Base-by-base conservation (phyloP, 106 monocot species). In the Apostasia ramifera region DNA sequence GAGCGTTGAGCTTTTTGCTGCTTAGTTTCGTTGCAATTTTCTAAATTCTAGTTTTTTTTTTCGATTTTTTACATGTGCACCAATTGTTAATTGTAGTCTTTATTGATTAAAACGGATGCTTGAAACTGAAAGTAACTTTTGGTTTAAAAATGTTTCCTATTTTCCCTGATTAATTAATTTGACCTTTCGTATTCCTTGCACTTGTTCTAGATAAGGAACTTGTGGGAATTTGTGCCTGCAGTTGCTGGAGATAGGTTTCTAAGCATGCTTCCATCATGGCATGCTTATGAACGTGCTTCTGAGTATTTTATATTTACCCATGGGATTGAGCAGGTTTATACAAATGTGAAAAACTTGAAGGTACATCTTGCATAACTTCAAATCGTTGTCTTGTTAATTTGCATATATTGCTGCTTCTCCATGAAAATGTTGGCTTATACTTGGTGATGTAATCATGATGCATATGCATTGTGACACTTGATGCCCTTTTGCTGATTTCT, bases 261-360 rank as follows among this genome's bases (percentile, higher is more conserved):
- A 56, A 97, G 92, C 79, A 84, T 97, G 73, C 86, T 97, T 74
- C 95, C 95, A 70, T 71, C 95, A 62, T 97, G 95, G 95, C 95
- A 97, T 92, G 86, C 86, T 13, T 97, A 97, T 81, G 92, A 97
- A 63, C 92, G 95, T 68, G 79, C 92, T 67, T 2, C 49, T 73
- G 95, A 92, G 66, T 97, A 97, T 78, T 92, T 89, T 68, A 81
- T 71, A 50, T 84, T 97, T 53, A 83, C 86, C 9, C 11, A 70
- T 85, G 95, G 92, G 7, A 60, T 81, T 38, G 75, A 97, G 74
- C 95, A 86, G 86, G 83, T 92, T 64, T 97, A 97, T 81, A 84
- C 95, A 47, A 95, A 78, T 71, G 76, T 92, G 53, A 86, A 79
- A 64, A 92, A 72, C 26, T 74, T 92, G 63, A 97, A 89, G 95